Conservation (phyloP, 2,329 filamentous ascomycete genomes). For the Cladosporium phlei region DNA sequence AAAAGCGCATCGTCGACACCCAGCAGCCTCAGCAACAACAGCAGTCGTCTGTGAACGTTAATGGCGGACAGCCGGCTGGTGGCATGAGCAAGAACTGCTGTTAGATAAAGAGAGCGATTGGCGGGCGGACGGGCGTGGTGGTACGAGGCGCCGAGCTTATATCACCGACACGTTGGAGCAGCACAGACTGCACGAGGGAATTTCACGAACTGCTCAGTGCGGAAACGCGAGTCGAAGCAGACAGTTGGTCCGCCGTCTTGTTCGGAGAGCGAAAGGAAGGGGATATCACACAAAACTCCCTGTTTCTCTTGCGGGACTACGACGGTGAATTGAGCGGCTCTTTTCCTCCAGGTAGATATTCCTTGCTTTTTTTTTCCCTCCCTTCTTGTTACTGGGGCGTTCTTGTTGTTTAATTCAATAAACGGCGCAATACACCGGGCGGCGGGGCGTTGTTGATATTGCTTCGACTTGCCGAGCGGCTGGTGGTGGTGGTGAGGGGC, state of each 20-base stretch:
- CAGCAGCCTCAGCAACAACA: slow-evolving; percentile 71
- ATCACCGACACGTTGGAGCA: too few relatives aligned
- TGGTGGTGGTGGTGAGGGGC: background rate
- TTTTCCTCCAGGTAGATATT: slow-evolving; percentile 4
- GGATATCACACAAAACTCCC: slow-evolving; percentile 1
- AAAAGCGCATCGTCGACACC: slow-evolving; percentile 94
- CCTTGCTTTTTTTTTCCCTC: background rate
- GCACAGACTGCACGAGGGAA: too few relatives aligned
- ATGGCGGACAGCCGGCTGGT: slow-evolving; percentile 23
- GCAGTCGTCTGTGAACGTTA: slow-evolving; percentile 35
- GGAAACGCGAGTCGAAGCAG: too few relatives aligned
- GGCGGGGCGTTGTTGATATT: slow-evolving; percentile 2
- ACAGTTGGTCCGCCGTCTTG: too few relatives aligned
- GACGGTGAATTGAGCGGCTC: background rate
- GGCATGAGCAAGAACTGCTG: slow-evolving; percentile 57
- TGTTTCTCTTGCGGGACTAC: background rate
- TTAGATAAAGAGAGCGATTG: slow-evolving; percentile 53
- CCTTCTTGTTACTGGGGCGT: background rate
- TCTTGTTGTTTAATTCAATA: background rate
- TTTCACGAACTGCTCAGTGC: too few relatives aligned
- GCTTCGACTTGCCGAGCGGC: background rate
- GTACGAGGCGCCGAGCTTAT: too few relatives aligned
- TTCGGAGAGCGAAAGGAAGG: too few relatives aligned
- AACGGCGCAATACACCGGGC: slow-evolving; percentile 1
- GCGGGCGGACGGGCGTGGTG: too few relatives aligned